Base-by-base conservation (phyloP, 2,329 filamentous ascomycete species). In the Blastomyces percursus region DNA sequence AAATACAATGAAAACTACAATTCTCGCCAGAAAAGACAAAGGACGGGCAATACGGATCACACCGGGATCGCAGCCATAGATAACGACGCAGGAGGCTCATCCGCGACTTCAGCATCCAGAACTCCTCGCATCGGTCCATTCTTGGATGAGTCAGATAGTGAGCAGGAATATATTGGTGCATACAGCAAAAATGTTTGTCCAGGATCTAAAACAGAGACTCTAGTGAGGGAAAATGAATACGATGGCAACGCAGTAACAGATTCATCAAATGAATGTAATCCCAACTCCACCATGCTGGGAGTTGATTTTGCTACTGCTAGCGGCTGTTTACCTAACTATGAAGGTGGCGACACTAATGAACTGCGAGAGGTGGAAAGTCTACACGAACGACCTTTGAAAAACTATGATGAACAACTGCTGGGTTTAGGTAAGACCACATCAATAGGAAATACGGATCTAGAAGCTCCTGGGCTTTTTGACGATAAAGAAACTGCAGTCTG, bases 81-180 rank as follows among this genome's bases (percentile, higher is more conserved):
- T 24, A n/a, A 14, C 46, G 27, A 16, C 32, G 27, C 19, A 38
- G 51, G 7, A 2, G 8, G 3, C 4, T 12, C 8, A 16, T 40
- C 54, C 8, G 35, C 24, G 24, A 16, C 3, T 48, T 14, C 24
- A 46, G 14, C n/a, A 48, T 48, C 56, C 9, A 48, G 16, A 7
- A 9, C 30, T 21, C 62, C 69, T 48, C 63, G 66, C 1, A 74
- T 67, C 61, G 75, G 75, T 3, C 75, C 75, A 0, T 77, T 77
- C 30, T 71, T 77, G 48, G 75, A 77, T 57, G 75, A 77, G 38
- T 80, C 79, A 0, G 84, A 86, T 61, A 84, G 80, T 50, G 84
- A 86, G 60, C 77, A 81, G 8, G 77, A 76, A 68, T 83, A 83
- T 70, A 83, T 82, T 66, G 81, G 82, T 71, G 74, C 87, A 68